These are phyloP conservation scores for Brassica rapa DNA, from an alignment of 345 rosid species.

Conservation along the genomic window DNA sequence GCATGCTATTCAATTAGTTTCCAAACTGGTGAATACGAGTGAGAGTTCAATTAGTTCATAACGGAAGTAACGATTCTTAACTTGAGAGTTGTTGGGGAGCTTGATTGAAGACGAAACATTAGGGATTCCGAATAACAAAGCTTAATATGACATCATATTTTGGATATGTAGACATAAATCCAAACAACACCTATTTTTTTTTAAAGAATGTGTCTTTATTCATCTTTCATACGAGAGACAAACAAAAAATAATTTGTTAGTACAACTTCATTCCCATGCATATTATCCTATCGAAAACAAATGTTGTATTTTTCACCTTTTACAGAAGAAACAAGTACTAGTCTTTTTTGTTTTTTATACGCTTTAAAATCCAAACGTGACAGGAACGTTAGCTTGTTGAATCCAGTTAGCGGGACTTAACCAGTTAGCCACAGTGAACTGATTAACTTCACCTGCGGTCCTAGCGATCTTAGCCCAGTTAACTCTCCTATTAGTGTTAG, in stretches of 20 bases:
- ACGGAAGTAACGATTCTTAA: too few species aligned
- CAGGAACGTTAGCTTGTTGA: background rate
- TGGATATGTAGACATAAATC: background rate
- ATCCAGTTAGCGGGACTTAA: background rate
- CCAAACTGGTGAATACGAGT: too few species aligned
- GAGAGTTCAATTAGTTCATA: too few species aligned
- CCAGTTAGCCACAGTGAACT: conserved; percentile 3
- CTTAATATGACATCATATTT: background rate
- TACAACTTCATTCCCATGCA: background rate
- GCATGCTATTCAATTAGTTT: too few species aligned
- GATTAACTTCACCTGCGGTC: background rate
- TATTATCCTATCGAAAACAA: background rate
- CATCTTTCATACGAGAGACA: background rate
- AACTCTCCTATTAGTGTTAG: background rate
- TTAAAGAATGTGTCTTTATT: background rate
- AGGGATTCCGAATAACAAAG: too few species aligned
- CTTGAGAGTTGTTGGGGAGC: too few species aligned
- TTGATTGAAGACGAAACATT: too few species aligned
- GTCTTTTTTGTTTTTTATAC: background rate
- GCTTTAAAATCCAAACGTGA: background rate
- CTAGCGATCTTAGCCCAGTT: conserved; percentile 2
- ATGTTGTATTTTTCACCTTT: background rate
- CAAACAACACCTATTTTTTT: background rate
- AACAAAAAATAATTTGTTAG: background rate
- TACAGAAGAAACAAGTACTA: background rate